Base-by-base conservation (phyloP, 768 basidiomycete species). In the Boletellus ananas region DNA sequence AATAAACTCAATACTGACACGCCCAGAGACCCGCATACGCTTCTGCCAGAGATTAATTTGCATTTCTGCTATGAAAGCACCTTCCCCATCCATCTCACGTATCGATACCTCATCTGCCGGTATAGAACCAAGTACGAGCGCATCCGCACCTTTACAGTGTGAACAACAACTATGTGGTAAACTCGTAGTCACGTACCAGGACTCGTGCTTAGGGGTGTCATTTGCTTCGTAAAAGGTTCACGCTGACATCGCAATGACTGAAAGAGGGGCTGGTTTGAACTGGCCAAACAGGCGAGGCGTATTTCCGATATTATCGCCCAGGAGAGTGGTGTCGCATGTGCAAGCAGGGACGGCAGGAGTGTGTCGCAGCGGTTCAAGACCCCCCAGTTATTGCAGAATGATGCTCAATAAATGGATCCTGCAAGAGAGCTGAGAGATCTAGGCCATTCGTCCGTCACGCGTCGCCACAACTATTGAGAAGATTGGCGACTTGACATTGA, bases 351-450 rank as follows among this genome's bases (percentile, higher is more conserved):
- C 17, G 80, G 64, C 4, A 86, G 54, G 20, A 78, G 60, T 23
- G 69, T 62, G 13, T 60, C 40, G 4, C 52, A 47, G 3, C 76
- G 77, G 49, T 84, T 85, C 20, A 88, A 67, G 54, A 88, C 79
- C 0, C 80, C 81, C 87, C 87, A 90, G 60, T 88, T 3, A 89
- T 55, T 0, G 84, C 81, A 0, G 81, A 80, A 57, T 82, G 84
- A 0, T 70, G 72, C 57, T 87, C 87, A 34, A 87, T 79, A 9
- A 71, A 79, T 23, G 67, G 75, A 39, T 86, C 80, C 58, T 87
- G 86, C 0, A 89, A 68, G 9, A 89, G 58, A 0, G 70, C 51
- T 0, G 81, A 73, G 34, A 87, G 69, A 4, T 77, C 74, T 2
- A 87, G 55, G 16, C 66, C 67, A 34, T 81, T 72, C 0, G 73